Conservation (phyloP, 2,329 filamentous ascomycete species). For the Penicillium sp. region DNA sequence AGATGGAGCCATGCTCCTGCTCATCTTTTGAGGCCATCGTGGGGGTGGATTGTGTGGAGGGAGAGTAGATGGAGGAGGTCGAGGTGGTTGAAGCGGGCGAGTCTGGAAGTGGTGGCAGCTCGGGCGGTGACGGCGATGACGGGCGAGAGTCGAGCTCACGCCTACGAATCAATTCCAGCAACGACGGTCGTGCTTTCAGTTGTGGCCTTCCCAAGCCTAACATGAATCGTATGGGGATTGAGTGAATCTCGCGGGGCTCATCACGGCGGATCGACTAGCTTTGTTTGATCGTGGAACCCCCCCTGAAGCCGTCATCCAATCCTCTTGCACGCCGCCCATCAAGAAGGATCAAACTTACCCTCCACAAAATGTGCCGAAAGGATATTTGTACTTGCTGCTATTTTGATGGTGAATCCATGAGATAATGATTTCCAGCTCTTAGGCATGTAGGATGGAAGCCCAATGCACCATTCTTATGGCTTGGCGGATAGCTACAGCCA, state of each 20-base stretch:
- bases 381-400: too few relatives aligned
- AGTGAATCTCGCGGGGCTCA: background rate
- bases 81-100: slow-evolving; percentile 40
- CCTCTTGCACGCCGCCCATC: slow-evolving; percentile 4
- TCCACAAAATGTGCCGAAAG: too few relatives aligned
- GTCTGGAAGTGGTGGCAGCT: slow-evolving; percentile 43
- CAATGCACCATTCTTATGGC: too few relatives aligned
- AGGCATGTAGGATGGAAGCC: too few relatives aligned
- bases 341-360: too few relatives aligned
- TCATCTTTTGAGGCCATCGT: slow-evolving; percentile 45
- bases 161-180: slow-evolving; percentile 53
- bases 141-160: slow-evolving; percentile 10
- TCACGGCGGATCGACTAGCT: slow-evolving; percentile 4
- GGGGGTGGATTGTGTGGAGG: slow-evolving; percentile 25
- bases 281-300: slow-evolving; percentile 17
- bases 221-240: slow-evolving; percentile 38
- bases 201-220: slow-evolving; percentile 53
- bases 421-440: too few relatives aligned
- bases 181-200: slow-evolving; percentile 55
- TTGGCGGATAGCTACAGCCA: too few relatives aligned
- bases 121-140: slow-evolving; percentile 35
- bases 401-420: too few relatives aligned
- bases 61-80: slow-evolving; percentile 32
- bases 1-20: slow-evolving; percentile 59
- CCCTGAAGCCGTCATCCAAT: slow-evolving; percentile 20